phyloP scores from a whole-genome alignment of 2,329 filamentous ascomycete species.

The Chaetomiaceae sp. region DNA sequence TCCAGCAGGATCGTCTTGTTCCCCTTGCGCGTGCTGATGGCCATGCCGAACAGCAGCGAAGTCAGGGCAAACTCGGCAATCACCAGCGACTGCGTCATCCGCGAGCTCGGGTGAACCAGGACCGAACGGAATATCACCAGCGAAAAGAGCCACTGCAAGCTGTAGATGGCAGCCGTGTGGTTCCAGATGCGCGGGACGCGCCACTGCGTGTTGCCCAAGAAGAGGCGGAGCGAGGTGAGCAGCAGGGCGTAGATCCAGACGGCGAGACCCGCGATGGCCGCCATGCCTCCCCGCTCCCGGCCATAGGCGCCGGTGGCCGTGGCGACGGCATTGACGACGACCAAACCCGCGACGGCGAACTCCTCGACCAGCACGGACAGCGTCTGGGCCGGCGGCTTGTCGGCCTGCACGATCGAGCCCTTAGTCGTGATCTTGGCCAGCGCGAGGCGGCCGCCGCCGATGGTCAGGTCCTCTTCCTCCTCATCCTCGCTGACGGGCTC shows the following conservation, averaged over 20 bases:
- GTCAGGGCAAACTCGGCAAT: conserved; percentile 70
- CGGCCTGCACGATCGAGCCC: conserved; percentile 62
- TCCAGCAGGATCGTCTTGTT: conserved; percentile 85
- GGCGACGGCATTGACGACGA: conserved; percentile 62
- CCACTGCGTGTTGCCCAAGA: conserved; percentile 58
- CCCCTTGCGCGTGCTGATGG: conserved; percentile 78
- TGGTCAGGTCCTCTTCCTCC: conserved; percentile 53
- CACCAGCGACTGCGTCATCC: conserved; percentile 55
- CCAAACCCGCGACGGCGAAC: conserved; percentile 62
- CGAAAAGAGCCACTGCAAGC: conserved; percentile 71
- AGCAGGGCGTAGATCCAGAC: conserved; percentile 77
- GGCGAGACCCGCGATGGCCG: conserved; percentile 60
- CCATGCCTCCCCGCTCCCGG: conserved; percentile 49
- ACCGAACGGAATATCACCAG: conserved; percentile 77
- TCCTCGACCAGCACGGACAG: conserved; percentile 68
- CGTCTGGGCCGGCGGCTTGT: conserved; percentile 68
- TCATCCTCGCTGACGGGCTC: conserved; percentile 44
- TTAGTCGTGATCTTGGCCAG: conserved; percentile 56
- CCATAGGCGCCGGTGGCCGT: conserved; percentile 57
- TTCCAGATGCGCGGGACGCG: conserved; percentile 76
- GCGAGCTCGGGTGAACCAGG: conserved; percentile 68
- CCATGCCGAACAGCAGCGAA: conserved; percentile 67
- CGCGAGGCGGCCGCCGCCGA: conserved; percentile 50
- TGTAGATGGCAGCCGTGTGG: conserved; percentile 82
- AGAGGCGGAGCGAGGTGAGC: conserved; percentile 67